Evolutionary conservation across 1,284 basidiomycete genomes (phyloP).

Genomic region (Tetrapyrgos nigripes): DNA sequence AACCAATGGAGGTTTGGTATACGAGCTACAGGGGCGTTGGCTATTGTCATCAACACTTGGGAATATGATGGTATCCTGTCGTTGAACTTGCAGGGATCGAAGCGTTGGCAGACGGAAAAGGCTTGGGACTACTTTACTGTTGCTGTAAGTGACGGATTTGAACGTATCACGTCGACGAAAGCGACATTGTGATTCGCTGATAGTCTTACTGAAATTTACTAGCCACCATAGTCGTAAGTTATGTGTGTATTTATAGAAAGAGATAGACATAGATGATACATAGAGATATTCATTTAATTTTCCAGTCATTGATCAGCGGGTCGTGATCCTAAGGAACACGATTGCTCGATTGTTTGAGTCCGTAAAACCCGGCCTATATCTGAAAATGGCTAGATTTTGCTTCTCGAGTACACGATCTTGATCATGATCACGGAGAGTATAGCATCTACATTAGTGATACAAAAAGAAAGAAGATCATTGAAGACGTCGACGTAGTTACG

Average conservation of each 20-base stretch:
- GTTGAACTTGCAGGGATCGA: conserved; percentile 1
- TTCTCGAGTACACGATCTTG: not conserved
- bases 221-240: too few species aligned
- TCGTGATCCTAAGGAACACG: too few species aligned
- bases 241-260: too few species aligned
- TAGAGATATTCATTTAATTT: too few species aligned
- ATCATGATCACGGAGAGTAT: not conserved
- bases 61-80: not conserved
- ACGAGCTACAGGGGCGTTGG: not conserved
- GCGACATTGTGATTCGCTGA: not conserved
- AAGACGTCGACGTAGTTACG: too few species aligned
- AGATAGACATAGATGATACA: too few species aligned
- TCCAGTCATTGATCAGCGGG: too few species aligned
- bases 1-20: not conserved
- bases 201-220: too few species aligned
- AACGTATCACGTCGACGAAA: not conserved
- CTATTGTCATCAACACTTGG: conserved; percentile 3
- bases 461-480: not conserved
- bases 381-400: not conserved
- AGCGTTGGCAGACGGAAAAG: not conserved
- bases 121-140: not conserved
- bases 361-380: not conserved
- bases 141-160: not conserved
- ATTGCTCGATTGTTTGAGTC: not conserved
- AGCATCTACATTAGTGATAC: not conserved